phyloP scores from a whole-genome alignment of 257 asterid genomes.

The Plantago elongata region DNA sequence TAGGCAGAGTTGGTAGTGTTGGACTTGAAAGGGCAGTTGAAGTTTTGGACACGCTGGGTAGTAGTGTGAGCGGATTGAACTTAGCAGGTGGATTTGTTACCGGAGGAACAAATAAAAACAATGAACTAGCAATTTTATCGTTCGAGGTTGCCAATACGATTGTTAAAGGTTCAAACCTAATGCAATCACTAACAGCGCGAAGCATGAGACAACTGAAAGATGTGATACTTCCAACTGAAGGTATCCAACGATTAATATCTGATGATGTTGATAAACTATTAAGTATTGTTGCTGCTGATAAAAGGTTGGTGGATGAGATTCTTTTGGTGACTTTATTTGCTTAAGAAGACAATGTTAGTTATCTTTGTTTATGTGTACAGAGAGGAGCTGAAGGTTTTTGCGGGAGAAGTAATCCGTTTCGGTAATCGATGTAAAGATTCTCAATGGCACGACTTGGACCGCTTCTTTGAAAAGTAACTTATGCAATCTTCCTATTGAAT shows the following conservation, averaged over 20 bases:
- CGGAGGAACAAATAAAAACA: constrained; percentile 42
- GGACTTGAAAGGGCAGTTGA: constrained; percentile 63
- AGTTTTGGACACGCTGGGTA: constrained; percentile 64
- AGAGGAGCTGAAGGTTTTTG: constrained; percentile 68
- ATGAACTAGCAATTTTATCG: constrained; percentile 57
- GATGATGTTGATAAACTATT: constrained; percentile 53
- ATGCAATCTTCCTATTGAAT: constrained; percentile 1
- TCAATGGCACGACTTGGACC: constrained; percentile 88
- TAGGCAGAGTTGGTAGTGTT: constrained; percentile 52
- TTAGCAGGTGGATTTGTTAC: constrained; percentile 49
- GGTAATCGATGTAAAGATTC: constrained; percentile 86
- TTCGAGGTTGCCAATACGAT: constrained; percentile 88
- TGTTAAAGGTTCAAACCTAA: constrained; percentile 64
- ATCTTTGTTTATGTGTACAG: constrained; percentile 27
- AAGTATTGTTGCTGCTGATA: constrained; percentile 65
- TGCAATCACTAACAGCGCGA: constrained; percentile 59
- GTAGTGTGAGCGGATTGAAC: constrained; percentile 49
- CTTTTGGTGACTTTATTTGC: not conserved
- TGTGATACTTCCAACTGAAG: constrained; percentile 59
- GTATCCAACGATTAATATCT: constrained; percentile 59
- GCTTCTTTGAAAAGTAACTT: constrained; percentile 68
- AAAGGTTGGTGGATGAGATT: constrained; percentile 44
- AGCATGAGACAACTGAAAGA: constrained; percentile 52
- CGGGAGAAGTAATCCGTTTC: constrained; percentile 78
- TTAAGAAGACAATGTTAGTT: not conserved